Evolutionary conservation across 1,284 basidiomycete genomes (phyloP).

Genomic region (Apiotrichum gracile): DNA sequence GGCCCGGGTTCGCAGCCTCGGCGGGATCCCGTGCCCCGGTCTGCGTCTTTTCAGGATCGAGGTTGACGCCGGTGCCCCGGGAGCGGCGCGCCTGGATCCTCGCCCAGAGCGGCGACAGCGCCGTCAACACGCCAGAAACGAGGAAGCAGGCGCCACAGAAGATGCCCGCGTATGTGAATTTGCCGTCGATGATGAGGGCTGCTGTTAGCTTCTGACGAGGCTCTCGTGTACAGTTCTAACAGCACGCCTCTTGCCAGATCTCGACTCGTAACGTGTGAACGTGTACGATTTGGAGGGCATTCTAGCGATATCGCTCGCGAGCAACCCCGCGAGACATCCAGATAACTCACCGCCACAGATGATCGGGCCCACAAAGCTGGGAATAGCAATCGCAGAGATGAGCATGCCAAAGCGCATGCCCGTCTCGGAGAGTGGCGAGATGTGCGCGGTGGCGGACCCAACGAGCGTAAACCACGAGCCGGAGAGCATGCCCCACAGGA

Average conservation of each 20-base stretch:
- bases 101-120: not conserved
- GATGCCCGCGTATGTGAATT: slow-evolving; percentile 2
- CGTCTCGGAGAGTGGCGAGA: slow-evolving; percentile 39
- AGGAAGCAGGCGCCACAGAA: not conserved
- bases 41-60: too few relatives aligned
- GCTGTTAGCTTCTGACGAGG: too few relatives aligned
- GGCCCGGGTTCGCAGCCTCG: too few relatives aligned
- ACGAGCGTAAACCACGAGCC: slow-evolving; percentile 39
- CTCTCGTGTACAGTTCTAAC: too few relatives aligned
- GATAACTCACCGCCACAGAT: slow-evolving; percentile 11
- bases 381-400: slow-evolving; percentile 30
- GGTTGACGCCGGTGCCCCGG: too few relatives aligned
- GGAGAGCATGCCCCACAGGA: slow-evolving; percentile 29
- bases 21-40: too few relatives aligned
- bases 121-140: not conserved
- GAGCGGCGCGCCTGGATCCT: not conserved
- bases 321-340: too few relatives aligned
- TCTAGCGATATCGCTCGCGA: too few relatives aligned
- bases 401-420: slow-evolving; percentile 44
- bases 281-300: too few relatives aligned
- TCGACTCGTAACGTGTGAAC: too few relatives aligned
- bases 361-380: slow-evolving; percentile 37
- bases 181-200: slow-evolving; percentile 1
- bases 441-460: slow-evolving; percentile 31
- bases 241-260: too few relatives aligned